Percentiles rank a stretch among this genome's conserved stretches.
These are phyloP conservation scores for Boechera divaricarpa DNA, from an alignment of 345 rosid genomes.

Conservation along the genomic window DNA sequence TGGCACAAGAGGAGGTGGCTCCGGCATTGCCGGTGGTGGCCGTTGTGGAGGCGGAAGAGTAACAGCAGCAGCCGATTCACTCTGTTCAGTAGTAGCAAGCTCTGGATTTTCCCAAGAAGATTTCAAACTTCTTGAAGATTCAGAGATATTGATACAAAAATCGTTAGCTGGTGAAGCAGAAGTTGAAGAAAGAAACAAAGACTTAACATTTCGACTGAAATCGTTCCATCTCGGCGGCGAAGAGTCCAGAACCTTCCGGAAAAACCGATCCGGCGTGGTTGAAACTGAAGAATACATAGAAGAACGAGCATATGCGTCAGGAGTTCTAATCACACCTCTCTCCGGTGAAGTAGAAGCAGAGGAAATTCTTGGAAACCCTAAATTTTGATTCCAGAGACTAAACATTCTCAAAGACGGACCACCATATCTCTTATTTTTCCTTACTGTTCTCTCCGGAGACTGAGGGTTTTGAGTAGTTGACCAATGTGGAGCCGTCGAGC, in stretches of 20 bases:
- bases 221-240: conserved; percentile 46
- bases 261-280: conserved; percentile 49
- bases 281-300: conserved; percentile 50
- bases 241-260: conserved; percentile 34
- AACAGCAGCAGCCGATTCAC: conserved; percentile 30
- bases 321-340: conserved; percentile 45
- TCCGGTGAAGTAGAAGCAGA: conserved; percentile 67
- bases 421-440: conserved; percentile 40
- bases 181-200: conserved; percentile 47
- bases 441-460: conserved; percentile 43
- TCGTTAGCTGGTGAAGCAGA: conserved; percentile 47
- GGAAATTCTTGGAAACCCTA: conserved; percentile 41
- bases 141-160: conserved; percentile 43
- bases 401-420: conserved; percentile 45
- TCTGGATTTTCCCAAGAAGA: conserved; percentile 43
- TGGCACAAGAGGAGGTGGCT: conserved; percentile 65
- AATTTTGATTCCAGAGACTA: conserved; percentile 42
- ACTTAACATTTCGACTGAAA: conserved; percentile 45
- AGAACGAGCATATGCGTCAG: conserved; percentile 43
- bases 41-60: conserved; percentile 46
- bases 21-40: conserved; percentile 49
- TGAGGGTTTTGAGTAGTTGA: conserved; percentile 30
- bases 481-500: conserved; percentile 45
- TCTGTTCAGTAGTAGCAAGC: conserved; percentile 38
- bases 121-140: conserved; percentile 40